These are phyloP conservation scores for Penicillium nordicum DNA, from an alignment of 2,329 filamentous ascomycete genomes.

Conservation along the genomic window DNA sequence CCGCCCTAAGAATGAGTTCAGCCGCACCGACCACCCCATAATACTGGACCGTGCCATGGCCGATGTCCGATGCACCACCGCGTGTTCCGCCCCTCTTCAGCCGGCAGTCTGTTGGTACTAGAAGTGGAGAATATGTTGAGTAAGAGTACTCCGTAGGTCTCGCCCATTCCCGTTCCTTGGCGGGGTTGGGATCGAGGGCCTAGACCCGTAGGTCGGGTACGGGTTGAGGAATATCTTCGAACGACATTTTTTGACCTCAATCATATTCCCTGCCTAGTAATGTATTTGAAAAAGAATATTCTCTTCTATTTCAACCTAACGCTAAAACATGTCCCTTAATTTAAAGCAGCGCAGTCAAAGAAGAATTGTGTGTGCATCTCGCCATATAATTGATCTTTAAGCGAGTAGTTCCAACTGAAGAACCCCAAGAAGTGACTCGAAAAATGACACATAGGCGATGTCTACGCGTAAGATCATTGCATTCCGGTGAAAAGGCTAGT, in stretches of 20 bases:
- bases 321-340: background rate
- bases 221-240: background rate
- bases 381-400: background rate
- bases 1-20: background rate
- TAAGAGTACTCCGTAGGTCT: background rate
- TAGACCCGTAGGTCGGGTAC: background rate
- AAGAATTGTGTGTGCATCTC: background rate
- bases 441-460: background rate
- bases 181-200: background rate
- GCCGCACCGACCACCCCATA: background rate
- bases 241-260: too few species aligned
- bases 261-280: too few species aligned
- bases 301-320: background rate
- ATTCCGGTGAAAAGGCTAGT: too few species aligned
- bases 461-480: background rate
- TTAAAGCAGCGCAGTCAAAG: background rate
- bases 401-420: background rate
- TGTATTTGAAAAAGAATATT: too few species aligned
- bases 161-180: background rate
- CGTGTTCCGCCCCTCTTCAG: background rate
- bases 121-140: background rate
- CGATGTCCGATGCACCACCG: background rate
- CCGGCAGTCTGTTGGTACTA: too few species aligned
- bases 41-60: background rate
- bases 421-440: background rate